Evolutionary conservation across 805 yeast species (phyloP).

Genomic region (Myxozyma kluyveri): DNA sequence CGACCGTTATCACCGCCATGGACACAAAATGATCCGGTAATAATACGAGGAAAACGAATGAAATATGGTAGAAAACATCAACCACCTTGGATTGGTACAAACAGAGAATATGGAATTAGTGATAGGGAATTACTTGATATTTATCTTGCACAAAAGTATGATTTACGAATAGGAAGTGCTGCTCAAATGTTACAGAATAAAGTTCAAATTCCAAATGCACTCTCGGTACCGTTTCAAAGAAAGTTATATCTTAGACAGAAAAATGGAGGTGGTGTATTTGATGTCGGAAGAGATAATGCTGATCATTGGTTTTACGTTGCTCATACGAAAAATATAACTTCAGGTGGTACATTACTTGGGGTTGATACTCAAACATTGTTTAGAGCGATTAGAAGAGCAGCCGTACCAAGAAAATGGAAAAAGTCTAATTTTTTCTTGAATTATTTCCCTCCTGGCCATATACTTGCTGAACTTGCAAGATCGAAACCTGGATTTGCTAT

Average conservation of each 20-base stretch:
- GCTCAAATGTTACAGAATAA: background rate
- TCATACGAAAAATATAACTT: conserved; percentile 7
- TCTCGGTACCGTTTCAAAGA: conserved; percentile 15
- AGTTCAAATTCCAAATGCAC: conserved; percentile 11
- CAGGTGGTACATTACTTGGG: conserved; percentile 6
- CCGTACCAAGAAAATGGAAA: background rate
- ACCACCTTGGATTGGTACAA: conserved; percentile 15
- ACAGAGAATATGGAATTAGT: conserved; percentile 23
- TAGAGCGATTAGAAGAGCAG: background rate
- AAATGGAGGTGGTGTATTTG: conserved; percentile 8
- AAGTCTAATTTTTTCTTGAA: background rate
- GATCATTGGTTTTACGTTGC: conserved; percentile 7
- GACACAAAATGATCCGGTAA: conserved; percentile 3
- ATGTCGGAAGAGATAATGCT: conserved; percentile 1
- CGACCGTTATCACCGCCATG: conserved; percentile 9
- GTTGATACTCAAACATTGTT: background rate
- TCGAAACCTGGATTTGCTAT: conserved; percentile 20
- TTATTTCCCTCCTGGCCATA: conserved; percentile 19
- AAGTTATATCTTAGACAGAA: conserved; percentile 8
- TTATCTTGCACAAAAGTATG: conserved; percentile 13
- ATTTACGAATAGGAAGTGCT: conserved; percentile 9
- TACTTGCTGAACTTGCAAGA: conserved; percentile 4
- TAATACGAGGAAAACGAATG: background rate
- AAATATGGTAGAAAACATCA: background rate
- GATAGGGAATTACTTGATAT: conserved; percentile 23